Evolutionary conservation across 2,329 filamentous ascomycete species (phyloP).

Genomic region (Sporothrix phasma): DNA sequence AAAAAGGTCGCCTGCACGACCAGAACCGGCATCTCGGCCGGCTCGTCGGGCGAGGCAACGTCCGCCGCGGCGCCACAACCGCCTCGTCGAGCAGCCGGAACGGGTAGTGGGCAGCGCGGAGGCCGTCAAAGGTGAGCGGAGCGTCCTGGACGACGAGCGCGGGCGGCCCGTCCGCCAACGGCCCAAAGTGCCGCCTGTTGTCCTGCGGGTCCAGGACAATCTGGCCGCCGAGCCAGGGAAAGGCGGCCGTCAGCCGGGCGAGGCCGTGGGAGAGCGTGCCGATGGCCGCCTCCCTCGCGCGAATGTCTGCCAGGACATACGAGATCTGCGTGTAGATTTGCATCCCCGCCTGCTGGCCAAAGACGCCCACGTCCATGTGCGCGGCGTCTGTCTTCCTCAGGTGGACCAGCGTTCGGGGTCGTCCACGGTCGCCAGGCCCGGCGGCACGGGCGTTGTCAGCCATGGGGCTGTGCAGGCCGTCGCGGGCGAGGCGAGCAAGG

Average conservation of each 20-base stretch:
- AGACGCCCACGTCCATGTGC: slow-evolving; percentile 17
- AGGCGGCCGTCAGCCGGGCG: background rate
- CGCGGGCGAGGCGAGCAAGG: too few species aligned
- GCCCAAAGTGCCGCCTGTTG: background rate
- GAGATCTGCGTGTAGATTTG: slow-evolving; percentile 38
- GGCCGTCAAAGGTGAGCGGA: background rate
- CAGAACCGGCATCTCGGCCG: slow-evolving; percentile 34
- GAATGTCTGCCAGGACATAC: slow-evolving; percentile 24
- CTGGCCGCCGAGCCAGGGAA: background rate
- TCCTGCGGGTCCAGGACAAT: background rate
- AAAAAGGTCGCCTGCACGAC: slow-evolving; percentile 23
- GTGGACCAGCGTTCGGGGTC: background rate
- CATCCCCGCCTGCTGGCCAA: slow-evolving; percentile 31
- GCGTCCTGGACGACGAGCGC: background rate
- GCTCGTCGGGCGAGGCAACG: slow-evolving; percentile 26
- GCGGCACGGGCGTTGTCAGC: background rate
- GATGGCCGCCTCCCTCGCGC: background rate
- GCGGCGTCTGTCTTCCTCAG: background rate
- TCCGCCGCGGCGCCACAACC: slow-evolving; percentile 6
- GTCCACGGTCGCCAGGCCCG: background rate
- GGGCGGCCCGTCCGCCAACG: background rate
- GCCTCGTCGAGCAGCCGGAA: slow-evolving; percentile 28
- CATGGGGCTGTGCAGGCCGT: background rate
- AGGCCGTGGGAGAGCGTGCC: background rate
- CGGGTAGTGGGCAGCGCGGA: background rate